These are phyloP conservation scores for Eucalyptus regnans DNA, from an alignment of 345 rosid genomes.

Conservation along the genomic window DNA sequence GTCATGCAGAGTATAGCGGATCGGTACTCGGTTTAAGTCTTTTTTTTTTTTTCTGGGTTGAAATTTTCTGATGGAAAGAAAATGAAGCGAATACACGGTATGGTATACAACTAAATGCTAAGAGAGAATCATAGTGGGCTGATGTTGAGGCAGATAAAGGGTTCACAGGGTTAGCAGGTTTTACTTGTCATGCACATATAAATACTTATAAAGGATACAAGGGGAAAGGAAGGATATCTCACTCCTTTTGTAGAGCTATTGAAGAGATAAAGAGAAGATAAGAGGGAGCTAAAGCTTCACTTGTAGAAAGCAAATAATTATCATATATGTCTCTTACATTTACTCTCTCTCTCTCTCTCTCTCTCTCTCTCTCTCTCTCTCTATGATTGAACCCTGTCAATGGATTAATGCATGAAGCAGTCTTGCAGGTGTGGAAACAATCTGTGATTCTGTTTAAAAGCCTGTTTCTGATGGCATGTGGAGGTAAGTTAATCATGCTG, in stretches of 20 bases:
- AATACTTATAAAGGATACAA: background rate
- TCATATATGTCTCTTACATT: background rate
- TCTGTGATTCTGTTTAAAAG: background rate
- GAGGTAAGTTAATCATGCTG: background rate
- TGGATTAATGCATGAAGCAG: background rate
- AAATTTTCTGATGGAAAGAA: background rate
- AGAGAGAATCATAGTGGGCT: background rate
- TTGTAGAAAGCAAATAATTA: background rate
- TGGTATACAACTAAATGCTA: background rate
- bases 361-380: background rate
- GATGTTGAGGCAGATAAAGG: background rate
- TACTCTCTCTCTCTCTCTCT: background rate
- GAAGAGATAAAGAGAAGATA: background rate
- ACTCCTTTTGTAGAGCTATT: background rate
- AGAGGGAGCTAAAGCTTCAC: background rate
- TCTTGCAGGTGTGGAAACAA: background rate
- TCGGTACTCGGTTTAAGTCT: background rate
- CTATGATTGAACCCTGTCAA: background rate
- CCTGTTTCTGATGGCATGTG: background rate
- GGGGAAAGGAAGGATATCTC: background rate
- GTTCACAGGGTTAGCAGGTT: background rate
- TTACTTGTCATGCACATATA: background rate
- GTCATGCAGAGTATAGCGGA: constrained; percentile 24
- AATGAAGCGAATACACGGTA: background rate
- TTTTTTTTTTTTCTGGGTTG: background rate